Evolutionary conservation across 2,329 filamentous ascomycete genomes (phyloP).

Genomic region (Penicillium sp.): DNA sequence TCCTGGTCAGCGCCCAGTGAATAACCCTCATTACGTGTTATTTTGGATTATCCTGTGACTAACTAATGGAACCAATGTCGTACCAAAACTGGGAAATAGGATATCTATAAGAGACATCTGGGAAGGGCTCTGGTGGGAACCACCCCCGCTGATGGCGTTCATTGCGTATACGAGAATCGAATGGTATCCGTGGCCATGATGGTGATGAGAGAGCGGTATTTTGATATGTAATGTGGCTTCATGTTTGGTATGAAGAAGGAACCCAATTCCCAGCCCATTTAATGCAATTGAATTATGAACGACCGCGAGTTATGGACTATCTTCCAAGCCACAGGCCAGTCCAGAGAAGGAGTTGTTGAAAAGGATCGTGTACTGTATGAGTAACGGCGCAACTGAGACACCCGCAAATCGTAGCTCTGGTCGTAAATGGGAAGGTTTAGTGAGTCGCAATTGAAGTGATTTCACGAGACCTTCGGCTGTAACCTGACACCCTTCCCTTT

Average conservation of each 20-base stretch:
- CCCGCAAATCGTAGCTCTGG: conserved; percentile 18
- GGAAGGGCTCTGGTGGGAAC: background rate
- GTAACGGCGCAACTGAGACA: conserved; percentile 8
- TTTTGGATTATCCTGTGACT: too few species aligned
- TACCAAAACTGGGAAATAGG: conserved; percentile 20
- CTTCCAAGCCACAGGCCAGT: conserved; percentile 24
- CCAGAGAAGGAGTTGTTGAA: conserved; percentile 18
- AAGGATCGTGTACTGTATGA: conserved; percentile 17
- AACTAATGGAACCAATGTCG: too few species aligned
- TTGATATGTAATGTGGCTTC: too few species aligned
- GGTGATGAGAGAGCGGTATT: too few species aligned
- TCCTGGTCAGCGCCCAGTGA: too few species aligned
- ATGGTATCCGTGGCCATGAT: too few species aligned
- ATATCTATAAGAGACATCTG: conserved; percentile 20
- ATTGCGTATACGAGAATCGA: too few species aligned
- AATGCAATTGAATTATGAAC: too few species aligned
- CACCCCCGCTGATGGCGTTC: too few species aligned
- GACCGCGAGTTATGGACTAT: conserved; percentile 3
- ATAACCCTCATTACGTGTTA: too few species aligned
- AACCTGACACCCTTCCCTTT: conserved; percentile 12
- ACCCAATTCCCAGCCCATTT: too few species aligned
- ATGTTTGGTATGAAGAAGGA: too few species aligned
- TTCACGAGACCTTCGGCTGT: conserved; percentile 4
- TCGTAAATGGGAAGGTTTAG: conserved; percentile 18
- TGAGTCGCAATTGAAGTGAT: conserved; percentile 18